Evolutionary conservation across 495 filamentous ascomycete species (phyloP), one percentile per base, ranked within the genome.

Genomic region (Penicillium canescens): DNA sequence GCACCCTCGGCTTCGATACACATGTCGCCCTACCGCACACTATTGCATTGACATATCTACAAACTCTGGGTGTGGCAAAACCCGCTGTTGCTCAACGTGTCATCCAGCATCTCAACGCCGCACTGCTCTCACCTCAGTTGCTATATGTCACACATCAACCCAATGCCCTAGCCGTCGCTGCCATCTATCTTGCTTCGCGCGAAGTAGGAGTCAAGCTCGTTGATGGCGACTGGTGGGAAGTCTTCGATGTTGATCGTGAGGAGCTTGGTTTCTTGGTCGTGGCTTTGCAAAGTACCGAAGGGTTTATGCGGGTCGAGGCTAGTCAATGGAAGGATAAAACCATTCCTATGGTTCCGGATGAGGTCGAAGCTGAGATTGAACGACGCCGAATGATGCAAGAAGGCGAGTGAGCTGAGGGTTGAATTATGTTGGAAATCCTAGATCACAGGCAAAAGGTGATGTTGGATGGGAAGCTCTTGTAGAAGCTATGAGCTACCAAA

Each of bases 171-270:
- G 95, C 95, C 3, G 89, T 91, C 5, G 90, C 92, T 12, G 89
- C 92, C 3, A 86, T 96, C 14, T 98, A 98, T 66, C 81, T 92
- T 14, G 89, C 92, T 8, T 86, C 91, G n/a, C 81, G 88, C 21
- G 92, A 98, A 50, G 66, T 84, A 3, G 85, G 78, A 0, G 81
- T 87, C 26, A 90, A 88, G 66, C 77, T 98, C 69, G 88, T 93
- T 3, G 86, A 86, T 44, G 78, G 74, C 21, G 86, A 90, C 45
- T 98, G 94, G 94, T 98, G 94, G 94, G 92, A 95, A 71, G 89
- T 97, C 1, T 98, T 98, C 69, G 94, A 98, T 74, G 89, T 92
- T n/a, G 93, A 97, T 44, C 78, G 95, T 18, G 94, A 98, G 78
- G 92, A 96, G 67, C 75, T 98, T 42, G 94, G 94, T 3, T 98